Evolutionary conservation across 2,329 filamentous ascomycete species (phyloP).

Genomic region (Boeremia lycopersici): DNA sequence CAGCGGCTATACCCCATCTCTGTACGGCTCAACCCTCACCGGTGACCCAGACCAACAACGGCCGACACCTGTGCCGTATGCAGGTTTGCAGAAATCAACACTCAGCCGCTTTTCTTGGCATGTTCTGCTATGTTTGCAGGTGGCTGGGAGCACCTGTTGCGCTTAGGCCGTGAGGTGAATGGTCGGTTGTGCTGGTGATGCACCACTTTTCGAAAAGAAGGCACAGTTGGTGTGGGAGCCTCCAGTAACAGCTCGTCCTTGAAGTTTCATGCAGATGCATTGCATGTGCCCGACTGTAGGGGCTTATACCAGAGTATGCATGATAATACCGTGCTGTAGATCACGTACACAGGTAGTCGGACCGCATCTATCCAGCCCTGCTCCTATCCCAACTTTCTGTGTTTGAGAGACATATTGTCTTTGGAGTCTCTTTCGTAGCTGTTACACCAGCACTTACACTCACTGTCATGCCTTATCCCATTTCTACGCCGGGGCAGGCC

Average conservation of each 20-base stretch:
- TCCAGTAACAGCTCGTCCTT: constrained; percentile 29
- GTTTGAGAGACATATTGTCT: constrained; percentile 1
- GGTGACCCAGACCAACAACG: constrained; percentile 27
- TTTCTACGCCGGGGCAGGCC: constrained; percentile 9
- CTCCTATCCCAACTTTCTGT: constrained; percentile 2
- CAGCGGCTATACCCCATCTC: constrained; percentile 36
- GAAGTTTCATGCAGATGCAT: constrained; percentile 28
- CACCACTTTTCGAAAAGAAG: constrained; percentile 27
- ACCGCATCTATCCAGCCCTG: constrained; percentile 15
- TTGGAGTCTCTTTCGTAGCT: neutral
- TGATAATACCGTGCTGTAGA: constrained; percentile 25
- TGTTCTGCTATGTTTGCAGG: constrained; percentile 17
- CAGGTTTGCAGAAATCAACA: constrained; percentile 23
- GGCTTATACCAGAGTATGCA: constrained; percentile 20
- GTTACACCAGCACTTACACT: constrained; percentile 4
- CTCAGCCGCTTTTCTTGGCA: constrained; percentile 39
- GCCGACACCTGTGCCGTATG: constrained; percentile 30
- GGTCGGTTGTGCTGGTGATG: constrained; percentile 27
- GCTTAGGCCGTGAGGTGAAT: constrained; percentile 32
- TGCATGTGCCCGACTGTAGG: constrained; percentile 18
- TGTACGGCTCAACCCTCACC: constrained; percentile 32
- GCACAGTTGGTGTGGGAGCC: constrained; percentile 31
- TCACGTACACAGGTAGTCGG: constrained; percentile 10
- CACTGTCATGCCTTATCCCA: constrained; percentile 27
- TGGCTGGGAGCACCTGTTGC: constrained; percentile 28